phyloP scores from a whole-genome alignment of 257 asterid species.

The Handroanthus guayacan region DNA sequence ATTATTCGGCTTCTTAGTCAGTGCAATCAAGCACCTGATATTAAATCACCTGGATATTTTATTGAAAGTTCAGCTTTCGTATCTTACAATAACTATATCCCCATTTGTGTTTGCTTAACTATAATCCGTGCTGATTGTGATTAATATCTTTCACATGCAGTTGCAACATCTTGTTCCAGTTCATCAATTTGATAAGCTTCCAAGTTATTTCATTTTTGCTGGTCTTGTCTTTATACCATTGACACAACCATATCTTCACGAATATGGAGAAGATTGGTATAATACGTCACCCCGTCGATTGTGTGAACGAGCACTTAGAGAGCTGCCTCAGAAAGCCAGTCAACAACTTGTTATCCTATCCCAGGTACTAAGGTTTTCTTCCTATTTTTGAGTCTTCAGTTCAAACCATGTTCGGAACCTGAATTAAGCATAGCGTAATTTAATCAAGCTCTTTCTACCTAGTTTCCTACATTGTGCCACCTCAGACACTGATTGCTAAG shows the following conservation, averaged over 20 bases:
- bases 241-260: conserved; percentile 95
- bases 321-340: conserved; percentile 76
- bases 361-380: conserved; percentile 60
- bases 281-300: conserved; percentile 93
- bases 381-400: neutral
- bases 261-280: conserved; percentile 99
- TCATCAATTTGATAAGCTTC: conserved; percentile 95
- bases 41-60: too few species aligned
- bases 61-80: neutral
- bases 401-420: neutral
- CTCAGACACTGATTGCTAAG: neutral
- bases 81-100: neutral
- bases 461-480: neutral
- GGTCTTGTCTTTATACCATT: conserved; percentile 90
- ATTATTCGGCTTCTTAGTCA: too few species aligned
- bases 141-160: conserved; percentile 54
- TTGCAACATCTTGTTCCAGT: conserved; percentile 91
- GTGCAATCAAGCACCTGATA: too few species aligned
- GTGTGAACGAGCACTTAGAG: conserved; percentile 91
- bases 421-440: neutral
- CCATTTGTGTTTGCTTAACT: conserved; percentile 17
- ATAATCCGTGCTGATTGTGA: conserved; percentile 13
- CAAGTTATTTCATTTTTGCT: conserved; percentile 94
- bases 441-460: neutral
- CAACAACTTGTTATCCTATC: conserved; percentile 89